Evolutionary conservation across 2,329 filamentous ascomycete genomes (phyloP).

Genomic region (Calonectria naviculata): DNA sequence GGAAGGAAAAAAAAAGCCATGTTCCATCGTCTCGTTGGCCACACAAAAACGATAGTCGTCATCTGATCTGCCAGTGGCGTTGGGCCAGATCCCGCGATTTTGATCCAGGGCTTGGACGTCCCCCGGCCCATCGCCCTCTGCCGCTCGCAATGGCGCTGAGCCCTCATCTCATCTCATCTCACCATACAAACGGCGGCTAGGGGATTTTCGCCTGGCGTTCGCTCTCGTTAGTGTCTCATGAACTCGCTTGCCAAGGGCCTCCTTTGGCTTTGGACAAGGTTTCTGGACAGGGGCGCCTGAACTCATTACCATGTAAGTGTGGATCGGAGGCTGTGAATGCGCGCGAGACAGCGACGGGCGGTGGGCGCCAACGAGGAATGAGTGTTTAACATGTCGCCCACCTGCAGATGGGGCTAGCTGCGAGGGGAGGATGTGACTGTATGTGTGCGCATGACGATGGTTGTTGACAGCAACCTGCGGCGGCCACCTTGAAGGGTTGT

Average conservation of each 20-base stretch:
- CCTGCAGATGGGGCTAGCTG: conserved; percentile 2
- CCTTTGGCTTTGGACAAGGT: background rate
- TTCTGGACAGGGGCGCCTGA: background rate
- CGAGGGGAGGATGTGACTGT: background rate
- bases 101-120: background rate
- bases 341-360: conserved; percentile 8
- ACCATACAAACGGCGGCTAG: conserved; percentile 12
- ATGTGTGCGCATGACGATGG: background rate
- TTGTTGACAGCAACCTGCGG: conserved; percentile 7
- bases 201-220: conserved; percentile 1
- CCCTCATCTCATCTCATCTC: conserved; percentile 8
- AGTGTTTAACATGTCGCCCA: conserved; percentile 8
- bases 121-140: background rate
- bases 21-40: background rate
- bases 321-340: conserved; percentile 6
- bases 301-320: background rate
- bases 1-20: background rate
- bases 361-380: conserved; percentile 7
- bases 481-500: background rate
- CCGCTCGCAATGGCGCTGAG: background rate
- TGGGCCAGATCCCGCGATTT: background rate
- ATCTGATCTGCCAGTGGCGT: conserved; percentile 9
- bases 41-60: background rate
- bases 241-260: background rate
- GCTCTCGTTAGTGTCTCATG: background rate